Base-by-base conservation (phyloP, 2,329 filamentous ascomycete species). In the Aspergillus vadensis region DNA sequence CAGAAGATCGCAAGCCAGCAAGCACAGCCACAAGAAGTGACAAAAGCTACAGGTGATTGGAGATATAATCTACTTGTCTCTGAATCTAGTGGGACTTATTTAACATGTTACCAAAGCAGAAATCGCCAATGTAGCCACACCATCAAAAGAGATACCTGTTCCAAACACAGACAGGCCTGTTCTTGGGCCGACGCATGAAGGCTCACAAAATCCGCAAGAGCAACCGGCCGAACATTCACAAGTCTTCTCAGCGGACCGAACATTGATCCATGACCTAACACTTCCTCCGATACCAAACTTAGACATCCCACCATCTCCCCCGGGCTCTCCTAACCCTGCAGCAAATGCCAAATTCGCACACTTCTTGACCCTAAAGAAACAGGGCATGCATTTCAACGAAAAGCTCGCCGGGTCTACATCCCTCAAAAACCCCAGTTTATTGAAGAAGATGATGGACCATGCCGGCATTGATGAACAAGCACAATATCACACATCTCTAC, bases 311-410 rank as follows among this genome's bases (percentile, higher is more conserved):
- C 74, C 75, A 15, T 82, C 78, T 14, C 80, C 78, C 19, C 78
- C 79, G n/a, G 78, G 77, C 27, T 80, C 78, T 41, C 77, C 79
- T 5, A 66, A 78, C 52, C 72, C 76, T 25, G 72, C 69, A 5
- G 67, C 81, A 2, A 85, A 83, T 17, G 80, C 81, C 62, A 88
- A 87, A 66, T 85, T 88, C 68, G 77, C 79, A 51, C 83, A 83
- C 64, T 89, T 88, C 62, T 79, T 88, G 3, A 80, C 82, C 21
- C 75, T 88, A 38, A 89, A 88, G 71, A 83, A 83, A 67, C 82
- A 86, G 69, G 84, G 84, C 2, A 76, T 85, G 21, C 86, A 89
- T 71, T 89, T 88, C 76, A 88, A 89, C 65, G 79, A 84, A 64
- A 84, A 86, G 57, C 74, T 89, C 14, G 81, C 84, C 55, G 77